These are phyloP conservation scores for Fusarium sp. DNA, from an alignment of 2,329 filamentous ascomycete species.

Conservation along the genomic window DNA sequence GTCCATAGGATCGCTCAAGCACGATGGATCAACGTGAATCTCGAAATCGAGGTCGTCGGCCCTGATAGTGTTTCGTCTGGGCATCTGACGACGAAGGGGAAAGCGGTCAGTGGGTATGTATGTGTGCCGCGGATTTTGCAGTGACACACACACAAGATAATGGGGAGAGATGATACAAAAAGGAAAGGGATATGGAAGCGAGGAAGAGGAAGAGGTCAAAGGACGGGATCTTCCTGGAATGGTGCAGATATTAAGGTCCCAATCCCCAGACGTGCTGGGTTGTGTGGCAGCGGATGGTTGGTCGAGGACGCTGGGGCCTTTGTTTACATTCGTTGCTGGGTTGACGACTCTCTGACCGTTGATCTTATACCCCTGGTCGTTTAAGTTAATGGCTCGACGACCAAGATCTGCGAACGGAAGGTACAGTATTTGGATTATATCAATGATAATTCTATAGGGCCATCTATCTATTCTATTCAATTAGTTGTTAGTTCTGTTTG, in stretches of 20 bases:
- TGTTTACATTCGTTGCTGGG: conserved; percentile 55
- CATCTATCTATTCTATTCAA: conserved; percentile 14
- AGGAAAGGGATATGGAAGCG: conserved; percentile 21
- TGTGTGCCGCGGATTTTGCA: conserved; percentile 27
- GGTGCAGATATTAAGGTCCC: conserved; percentile 41
- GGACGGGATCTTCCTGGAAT: conserved; percentile 37
- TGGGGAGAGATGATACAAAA: conserved; percentile 16
- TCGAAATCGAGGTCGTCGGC: conserved; percentile 58
- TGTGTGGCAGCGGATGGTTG: conserved; percentile 50
- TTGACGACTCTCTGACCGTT: conserved; percentile 41
- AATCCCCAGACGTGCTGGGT: conserved; percentile 15
- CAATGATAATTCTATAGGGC: conserved; percentile 3
- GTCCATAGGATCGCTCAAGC: conserved; percentile 57
- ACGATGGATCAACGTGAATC: conserved; percentile 62
- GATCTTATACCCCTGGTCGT: conserved; percentile 10
- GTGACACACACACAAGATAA: conserved; percentile 31
- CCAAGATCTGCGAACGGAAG: conserved; percentile 22
- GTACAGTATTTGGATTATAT: conserved; percentile 1
- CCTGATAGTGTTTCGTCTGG: conserved; percentile 44
- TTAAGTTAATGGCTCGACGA: conserved; percentile 28
- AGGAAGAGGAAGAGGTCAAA: conserved; percentile 10
- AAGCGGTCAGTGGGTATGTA: conserved; percentile 19
- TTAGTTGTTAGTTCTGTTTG: conserved; percentile 1
- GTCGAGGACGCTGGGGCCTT: conserved; percentile 43
- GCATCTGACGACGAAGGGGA: conserved; percentile 40